Evolutionary conservation across 164 flowering plant species (phyloP), one percentile per base, ranked within the genome.

Genomic region (Dillenia suffruticosa): DNA sequence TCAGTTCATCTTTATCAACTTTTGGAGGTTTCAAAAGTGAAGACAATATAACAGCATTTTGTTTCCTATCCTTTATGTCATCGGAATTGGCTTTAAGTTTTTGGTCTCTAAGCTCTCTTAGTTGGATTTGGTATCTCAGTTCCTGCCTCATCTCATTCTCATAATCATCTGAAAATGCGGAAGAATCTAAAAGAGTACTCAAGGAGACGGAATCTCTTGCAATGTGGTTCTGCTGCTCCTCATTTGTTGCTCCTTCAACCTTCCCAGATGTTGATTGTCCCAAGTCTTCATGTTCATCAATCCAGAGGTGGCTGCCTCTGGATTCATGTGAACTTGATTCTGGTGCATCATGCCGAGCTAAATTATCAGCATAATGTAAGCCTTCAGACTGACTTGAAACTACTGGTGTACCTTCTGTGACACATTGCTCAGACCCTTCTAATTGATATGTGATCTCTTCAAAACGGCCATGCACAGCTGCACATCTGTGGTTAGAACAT

Each of bases 131-230:
- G 62, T 85, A 82, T 70, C 94, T 84, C 66, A 90, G 56, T 67
- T 90, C 96, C 59, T 78, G 84, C 69, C 82, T 75, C 0, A 81
- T 81, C 55, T 83, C 92, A 63, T 85, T 82, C 70, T 84, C 90
- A 46, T 77, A 73, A 60, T 79, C 82, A 50, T 76, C 76, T 1
- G 69, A 60, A 3, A 68, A 54, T 17, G 59, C 65, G 53, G 46
- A 65, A 0, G 64, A 17, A 9, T 63, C 46, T 16, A 77, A 70
- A 59, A 47, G 63, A 44, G 61, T 54, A 12, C 4, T 14, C 11
- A 75, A 57, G 57, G 65, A 49, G 49, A 52, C 47, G 12, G 79
- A 69, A 15, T 57, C 71, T 67, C 65, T 67, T 49, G 67, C 63
- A 54, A 49, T 56, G 49, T 59, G 52, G 45, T 71, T 68, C 12